Base-by-base conservation (phyloP, 2,329 filamentous ascomycete species). In the Fusarium sp. region DNA sequence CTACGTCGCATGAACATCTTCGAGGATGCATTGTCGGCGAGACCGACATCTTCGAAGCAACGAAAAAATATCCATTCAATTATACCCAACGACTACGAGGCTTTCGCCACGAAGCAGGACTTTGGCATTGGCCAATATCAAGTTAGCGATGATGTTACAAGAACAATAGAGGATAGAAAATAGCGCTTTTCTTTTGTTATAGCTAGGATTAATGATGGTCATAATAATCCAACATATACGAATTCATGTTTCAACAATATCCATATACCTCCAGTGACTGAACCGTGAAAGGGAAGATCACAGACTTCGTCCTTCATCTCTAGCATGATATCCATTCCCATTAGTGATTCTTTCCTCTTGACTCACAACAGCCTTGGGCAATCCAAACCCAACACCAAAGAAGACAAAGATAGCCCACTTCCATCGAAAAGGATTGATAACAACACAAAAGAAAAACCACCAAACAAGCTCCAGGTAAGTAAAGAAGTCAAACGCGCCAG, bases 391-490 rank as follows among this genome's bases (percentile, higher is more conserved):
- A 30, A 95, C 78, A 0, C 94, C 93, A 64, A 91, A 91, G 74
- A 97, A 90, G 18, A 97, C 92, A 77, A 97, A 97, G 0, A 90
- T 77, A 0, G 91, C 92, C 94, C 93, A 97, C 83, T 97, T 97
- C 93, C 93, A 97, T 11, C 93, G 84, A 79, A 97, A 97, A 0
- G 94, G 94, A 76, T 97, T 97, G 74, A 96, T 86, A 7, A 86
- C 82, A 44, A 95, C 89, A 60, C 91, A 91, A 76, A 96, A 97
- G 8, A 89, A 78, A 71, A 95, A 96, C 94, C 93, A 97, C 84
- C 92, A 97, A 7, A 96, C 77, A 53, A 97, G 82, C 79, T 97
- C 94, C 0, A 92, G 86, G 75, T 97, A 97, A 0, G 94, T 97
- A 78, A 97, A 96, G 82, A 97, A 97, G 77, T 97, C 93, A 75